Conservation (phyloP, 352 stramenopile species). For the Phytopythium litorale region DNA sequence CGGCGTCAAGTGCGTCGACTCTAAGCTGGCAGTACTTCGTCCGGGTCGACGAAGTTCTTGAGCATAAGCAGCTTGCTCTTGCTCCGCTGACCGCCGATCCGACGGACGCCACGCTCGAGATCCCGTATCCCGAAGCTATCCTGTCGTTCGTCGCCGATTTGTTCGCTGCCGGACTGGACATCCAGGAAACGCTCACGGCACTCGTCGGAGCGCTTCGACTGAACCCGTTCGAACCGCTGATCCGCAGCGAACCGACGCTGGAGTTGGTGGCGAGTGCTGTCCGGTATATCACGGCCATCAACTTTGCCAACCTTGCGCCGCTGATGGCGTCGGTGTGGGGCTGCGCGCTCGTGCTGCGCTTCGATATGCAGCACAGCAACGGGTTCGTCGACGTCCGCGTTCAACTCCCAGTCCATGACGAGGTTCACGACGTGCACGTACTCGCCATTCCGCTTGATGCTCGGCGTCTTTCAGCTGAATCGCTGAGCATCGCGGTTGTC, state of each 20-base stretch:
- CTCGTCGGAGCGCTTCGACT: constrained; percentile 31
- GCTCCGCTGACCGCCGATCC: neutral
- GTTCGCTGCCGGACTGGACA: constrained; percentile 16
- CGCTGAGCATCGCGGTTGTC: constrained; percentile 18
- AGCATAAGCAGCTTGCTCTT: constrained; percentile 3
- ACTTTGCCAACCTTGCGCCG: constrained; percentile 31
- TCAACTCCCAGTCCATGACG: constrained; percentile 35
- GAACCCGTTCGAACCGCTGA: constrained; percentile 5
- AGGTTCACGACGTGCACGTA: constrained; percentile 46
- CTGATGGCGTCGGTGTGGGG: constrained; percentile 34
- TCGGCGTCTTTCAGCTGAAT: constrained; percentile 27
- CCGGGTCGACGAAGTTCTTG: constrained; percentile 23
- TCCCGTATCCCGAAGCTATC: constrained; percentile 25
- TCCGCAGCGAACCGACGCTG: neutral
- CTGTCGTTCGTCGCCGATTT: constrained; percentile 32
- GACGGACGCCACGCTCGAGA: constrained; percentile 13
- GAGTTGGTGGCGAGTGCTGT: constrained; percentile 13
- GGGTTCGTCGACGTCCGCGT: constrained; percentile 41
- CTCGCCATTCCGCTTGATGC: constrained; percentile 30
- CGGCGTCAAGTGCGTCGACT: neutral
- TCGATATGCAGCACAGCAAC: constrained; percentile 26
- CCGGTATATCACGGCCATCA: constrained; percentile 29
- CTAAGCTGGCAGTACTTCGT: constrained; percentile 31
- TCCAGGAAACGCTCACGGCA: constrained; percentile 30
- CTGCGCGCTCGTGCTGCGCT: constrained; percentile 37